Base-by-base conservation (phyloP, 495 filamentous ascomycete genomes). In the Penicillium salamii region DNA sequence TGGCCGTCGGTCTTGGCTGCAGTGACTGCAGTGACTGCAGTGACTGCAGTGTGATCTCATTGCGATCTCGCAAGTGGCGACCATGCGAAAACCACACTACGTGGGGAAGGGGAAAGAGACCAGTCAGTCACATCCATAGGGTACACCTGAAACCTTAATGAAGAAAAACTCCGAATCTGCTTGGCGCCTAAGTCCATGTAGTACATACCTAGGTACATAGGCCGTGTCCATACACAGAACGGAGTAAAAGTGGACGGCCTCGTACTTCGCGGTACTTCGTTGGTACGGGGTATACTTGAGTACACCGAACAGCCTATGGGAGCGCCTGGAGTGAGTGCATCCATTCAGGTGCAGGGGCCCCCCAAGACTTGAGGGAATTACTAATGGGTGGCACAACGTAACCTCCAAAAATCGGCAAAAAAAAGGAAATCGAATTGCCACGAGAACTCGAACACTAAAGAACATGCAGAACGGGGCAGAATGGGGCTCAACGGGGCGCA, bases 1-100 rank as follows among this genome's bases (percentile, higher is more conserved):
- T 39, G 15, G 13, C 36, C 45, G 45, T 31, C 11, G 17, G 17
- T 13, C 12, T 39, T 31, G 20, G 15, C 5, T 47, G 34, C 42
- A 34, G 42, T 37, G 33, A n/a, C n/a, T n/a, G n/a, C n/a, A n/a
- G n/a, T n/a, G n/a, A 24, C 24, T 17, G 46, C 32, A 15, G 28
- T 40, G 43, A 40, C 24, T 21, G 7, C 31, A 21, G 13, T 48
- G 17, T 48, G 46, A 48, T 48, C 26, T 48, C 46, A 48, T 48
- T 7, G 42, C 18, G 42, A 31, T 15, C 13, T 31, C 14, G 26
- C 13, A 4, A 36, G 43, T 48, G 46, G 46, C 46, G 19, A 47
- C 24, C 17, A 26, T 38, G 29, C 20, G 31, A 24, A 7, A 3
- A 32, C 2, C 15, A 15, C n/a, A n/a, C 8, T 17, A 38, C 7